phyloP scores from a whole-genome alignment of 768 basidiomycete species.

The Podaxis rugospora region DNA sequence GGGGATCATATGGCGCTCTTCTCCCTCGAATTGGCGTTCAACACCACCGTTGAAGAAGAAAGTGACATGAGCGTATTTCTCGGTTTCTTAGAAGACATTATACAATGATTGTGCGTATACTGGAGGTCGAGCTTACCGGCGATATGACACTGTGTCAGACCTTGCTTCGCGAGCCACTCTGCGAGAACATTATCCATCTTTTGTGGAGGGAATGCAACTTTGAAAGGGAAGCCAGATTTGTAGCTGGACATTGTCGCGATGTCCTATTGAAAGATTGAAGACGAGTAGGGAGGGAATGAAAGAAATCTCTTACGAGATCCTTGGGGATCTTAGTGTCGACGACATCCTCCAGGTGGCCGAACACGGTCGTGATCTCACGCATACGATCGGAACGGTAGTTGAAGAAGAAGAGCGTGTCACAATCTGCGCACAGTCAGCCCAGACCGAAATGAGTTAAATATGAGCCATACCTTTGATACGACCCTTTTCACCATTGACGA shows the following conservation, averaged over 20 bases:
- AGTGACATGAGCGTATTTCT: slow-evolving; percentile 96
- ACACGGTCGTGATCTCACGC: slow-evolving; percentile 82
- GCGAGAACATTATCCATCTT: slow-evolving; percentile 93
- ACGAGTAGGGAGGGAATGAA: background rate
- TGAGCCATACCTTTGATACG: slow-evolving; percentile 66
- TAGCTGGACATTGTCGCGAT: slow-evolving; percentile 95
- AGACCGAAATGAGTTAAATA: background rate
- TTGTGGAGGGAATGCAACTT: slow-evolving; percentile 90
- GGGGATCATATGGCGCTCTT: slow-evolving; percentile 84
- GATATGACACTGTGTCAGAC: slow-evolving; percentile 81
- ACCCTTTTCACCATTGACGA: slow-evolving; percentile 74
- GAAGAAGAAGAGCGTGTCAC: slow-evolving; percentile 92
- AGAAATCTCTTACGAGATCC: slow-evolving; percentile 53
- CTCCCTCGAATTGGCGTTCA: slow-evolving; percentile 83
- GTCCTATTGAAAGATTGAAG: slow-evolving; percentile 35
- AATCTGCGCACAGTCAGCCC: slow-evolving; percentile 40
- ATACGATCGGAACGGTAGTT: slow-evolving; percentile 97
- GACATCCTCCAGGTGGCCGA: slow-evolving; percentile 80
- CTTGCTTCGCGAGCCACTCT: slow-evolving; percentile 81
- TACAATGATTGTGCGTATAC: background rate
- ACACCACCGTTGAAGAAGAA: slow-evolving; percentile 99
- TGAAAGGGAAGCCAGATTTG: slow-evolving; percentile 87
- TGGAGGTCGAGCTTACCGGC: slow-evolving; percentile 46
- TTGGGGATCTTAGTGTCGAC: slow-evolving; percentile 80
- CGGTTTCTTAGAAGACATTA: slow-evolving; percentile 59